Evolutionary conservation across 176 grass and related monocot genomes (phyloP).

Genomic region (Eleusine coracana): DNA sequence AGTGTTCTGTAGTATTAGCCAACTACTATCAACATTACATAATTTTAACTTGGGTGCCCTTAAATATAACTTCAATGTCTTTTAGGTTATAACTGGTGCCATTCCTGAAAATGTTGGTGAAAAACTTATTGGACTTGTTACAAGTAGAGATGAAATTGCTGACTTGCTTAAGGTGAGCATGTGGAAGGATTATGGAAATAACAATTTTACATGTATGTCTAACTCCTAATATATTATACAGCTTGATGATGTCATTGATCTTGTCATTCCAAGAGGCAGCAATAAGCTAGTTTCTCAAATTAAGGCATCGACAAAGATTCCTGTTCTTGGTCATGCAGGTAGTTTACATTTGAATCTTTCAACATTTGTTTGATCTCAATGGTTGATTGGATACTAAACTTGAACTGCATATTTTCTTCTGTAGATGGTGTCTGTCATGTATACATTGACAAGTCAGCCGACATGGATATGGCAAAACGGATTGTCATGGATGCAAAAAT

Average conservation of each 20-base stretch:
- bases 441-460: constrained; percentile 94
- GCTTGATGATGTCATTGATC: constrained; percentile 99
- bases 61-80: background rate
- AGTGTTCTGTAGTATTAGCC: constrained; percentile 1
- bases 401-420: constrained; percentile 4
- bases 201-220: constrained; percentile 23
- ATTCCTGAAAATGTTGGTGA: constrained; percentile 76
- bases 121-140: constrained; percentile 91
- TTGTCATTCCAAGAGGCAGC: constrained; percentile 98
- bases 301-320: constrained; percentile 89
- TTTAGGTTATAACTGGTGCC: constrained; percentile 80
- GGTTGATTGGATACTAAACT: background rate
- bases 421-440: constrained; percentile 98
- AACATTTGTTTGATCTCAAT: background rate
- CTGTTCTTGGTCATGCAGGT: constrained; percentile 98
- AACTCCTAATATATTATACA: constrained; percentile 41
- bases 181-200: constrained; percentile 15
- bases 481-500: constrained; percentile 90
- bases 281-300: constrained; percentile 97
- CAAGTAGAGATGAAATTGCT: constrained; percentile 89
- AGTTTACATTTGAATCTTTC: constrained; percentile 35
- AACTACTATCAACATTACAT: constrained; percentile 15
- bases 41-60: constrained; percentile 15
- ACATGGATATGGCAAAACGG: constrained; percentile 87
- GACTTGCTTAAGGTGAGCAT: constrained; percentile 85